Evolutionary conservation across 2,329 filamentous ascomycete genomes (phyloP).

Genomic region (Microcyclosporella mali): DNA sequence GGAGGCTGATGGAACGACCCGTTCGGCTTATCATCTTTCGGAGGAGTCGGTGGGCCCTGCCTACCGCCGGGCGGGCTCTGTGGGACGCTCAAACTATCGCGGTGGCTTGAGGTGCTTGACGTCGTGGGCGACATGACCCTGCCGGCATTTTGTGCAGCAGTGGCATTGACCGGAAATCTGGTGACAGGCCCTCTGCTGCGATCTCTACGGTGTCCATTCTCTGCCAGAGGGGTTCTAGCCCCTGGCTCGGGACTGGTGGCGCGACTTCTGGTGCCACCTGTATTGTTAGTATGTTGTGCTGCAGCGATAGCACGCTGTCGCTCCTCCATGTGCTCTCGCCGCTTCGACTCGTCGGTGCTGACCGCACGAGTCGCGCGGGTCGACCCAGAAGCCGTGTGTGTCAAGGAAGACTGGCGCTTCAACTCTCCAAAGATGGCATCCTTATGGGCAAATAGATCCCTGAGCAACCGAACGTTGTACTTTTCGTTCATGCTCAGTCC

Average conservation of each 20-base stretch:
- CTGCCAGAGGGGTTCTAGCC: constrained; percentile 28
- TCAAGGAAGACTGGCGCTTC: constrained; percentile 76
- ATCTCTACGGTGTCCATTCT: constrained; percentile 63
- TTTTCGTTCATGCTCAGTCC: constrained; percentile 93
- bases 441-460: constrained; percentile 89
- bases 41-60: constrained; percentile 6
- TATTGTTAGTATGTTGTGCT: constrained; percentile 24
- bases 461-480: constrained; percentile 81
- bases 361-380: constrained; percentile 66
- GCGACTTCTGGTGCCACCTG: constrained; percentile 21
- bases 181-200: constrained; percentile 63
- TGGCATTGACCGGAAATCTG: constrained; percentile 67
- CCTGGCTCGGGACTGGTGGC: constrained; percentile 46
- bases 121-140: constrained; percentile 38
- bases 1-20: constrained; percentile 29
- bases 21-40: constrained; percentile 18
- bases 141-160: constrained; percentile 40
- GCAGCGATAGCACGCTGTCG: constrained; percentile 71
- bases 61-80: constrained; percentile 41
- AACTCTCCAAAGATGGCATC: constrained; percentile 92
- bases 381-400: constrained; percentile 57
- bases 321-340: constrained; percentile 89
- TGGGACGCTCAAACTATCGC: constrained; percentile 76
- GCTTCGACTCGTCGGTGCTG: constrained; percentile 91
- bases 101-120: constrained; percentile 32